A percentile compares a stretch with the other conserved stretches of the same genome.
Conservation (phyloP, 139 green algal genomes). For the Spirogloea muscicola region DNA sequence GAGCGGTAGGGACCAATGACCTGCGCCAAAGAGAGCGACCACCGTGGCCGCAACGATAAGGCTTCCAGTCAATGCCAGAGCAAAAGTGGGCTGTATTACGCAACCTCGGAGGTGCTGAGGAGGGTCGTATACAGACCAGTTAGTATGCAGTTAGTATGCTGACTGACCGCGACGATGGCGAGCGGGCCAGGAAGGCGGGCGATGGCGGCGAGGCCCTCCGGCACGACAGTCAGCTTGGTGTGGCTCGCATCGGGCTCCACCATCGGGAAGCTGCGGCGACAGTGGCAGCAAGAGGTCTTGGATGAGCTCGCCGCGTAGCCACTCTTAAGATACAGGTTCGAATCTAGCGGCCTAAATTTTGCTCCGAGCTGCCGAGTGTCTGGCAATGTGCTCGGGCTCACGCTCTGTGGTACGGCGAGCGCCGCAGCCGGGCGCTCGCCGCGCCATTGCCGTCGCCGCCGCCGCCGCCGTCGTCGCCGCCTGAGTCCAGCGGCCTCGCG, state of each 20-base stretch:
- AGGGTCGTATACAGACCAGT: too few relatives aligned
- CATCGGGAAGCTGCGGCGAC: constrained; percentile 56
- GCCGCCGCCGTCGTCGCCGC: neutral
- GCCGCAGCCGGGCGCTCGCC: neutral
- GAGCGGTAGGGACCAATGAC: constrained; percentile 87
- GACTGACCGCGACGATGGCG: constrained; percentile 34
- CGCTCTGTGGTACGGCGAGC: neutral
- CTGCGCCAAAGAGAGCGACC: too few relatives aligned
- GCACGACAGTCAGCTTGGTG: constrained; percentile 64
- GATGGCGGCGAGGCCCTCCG: constrained; percentile 67
- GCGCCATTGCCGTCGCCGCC: neutral
- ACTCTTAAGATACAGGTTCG: too few relatives aligned
- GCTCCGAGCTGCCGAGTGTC: neutral
- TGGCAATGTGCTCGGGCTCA: neutral
- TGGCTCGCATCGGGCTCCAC: constrained; percentile 65
- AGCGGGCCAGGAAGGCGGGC: constrained; percentile 50
- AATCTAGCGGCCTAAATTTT: neutral
- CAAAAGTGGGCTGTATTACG: too few relatives aligned
- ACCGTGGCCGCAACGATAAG: too few relatives aligned
- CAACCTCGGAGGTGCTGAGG: too few relatives aligned
- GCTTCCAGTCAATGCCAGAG: too few relatives aligned
- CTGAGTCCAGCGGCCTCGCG: too few relatives aligned
- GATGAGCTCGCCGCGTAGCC: too few relatives aligned
- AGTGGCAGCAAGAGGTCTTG: constrained; percentile 2
- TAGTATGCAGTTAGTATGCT: neutral